phyloP scores from a whole-genome alignment of 2,329 filamentous ascomycete species.

The Ciborinia camelliae region DNA sequence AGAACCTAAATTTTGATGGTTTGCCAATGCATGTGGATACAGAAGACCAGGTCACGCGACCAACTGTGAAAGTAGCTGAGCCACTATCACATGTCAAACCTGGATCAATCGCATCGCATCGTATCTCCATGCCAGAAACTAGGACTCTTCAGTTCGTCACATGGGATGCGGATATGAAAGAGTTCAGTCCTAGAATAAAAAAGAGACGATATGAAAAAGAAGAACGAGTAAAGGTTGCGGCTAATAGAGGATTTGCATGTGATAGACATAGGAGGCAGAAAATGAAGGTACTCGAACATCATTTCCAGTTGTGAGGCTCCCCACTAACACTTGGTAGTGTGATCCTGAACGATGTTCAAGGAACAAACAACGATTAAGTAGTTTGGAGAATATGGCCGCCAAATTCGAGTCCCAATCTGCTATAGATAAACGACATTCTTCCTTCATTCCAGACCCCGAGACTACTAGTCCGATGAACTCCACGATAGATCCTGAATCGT shows the following conservation, averaged over 20 bases:
- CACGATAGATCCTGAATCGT: background rate
- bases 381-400: constrained; percentile 13
- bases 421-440: constrained; percentile 12
- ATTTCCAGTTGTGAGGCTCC: background rate
- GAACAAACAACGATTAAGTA: constrained; percentile 17
- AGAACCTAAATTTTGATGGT: background rate
- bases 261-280: constrained; percentile 23
- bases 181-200: constrained; percentile 19
- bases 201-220: constrained; percentile 23
- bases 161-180: constrained; percentile 23
- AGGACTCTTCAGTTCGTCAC: constrained; percentile 15
- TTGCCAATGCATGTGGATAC: constrained; percentile 3
- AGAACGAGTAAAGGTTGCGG: constrained; percentile 24
- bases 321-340: constrained; percentile 12
- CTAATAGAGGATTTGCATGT: constrained; percentile 27
- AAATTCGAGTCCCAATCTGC: constrained; percentile 3
- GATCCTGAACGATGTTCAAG: constrained; percentile 19
- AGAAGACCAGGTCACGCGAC: constrained; percentile 12
- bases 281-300: constrained; percentile 22
- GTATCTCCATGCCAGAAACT: constrained; percentile 12
- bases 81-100: constrained; percentile 11
- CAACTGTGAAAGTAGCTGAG: background rate
- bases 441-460: constrained; percentile 10
- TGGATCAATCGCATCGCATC: constrained; percentile 3
- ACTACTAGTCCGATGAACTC: constrained; percentile 1